A percentile compares a stretch with the other conserved stretches of the same genome.
Evolutionary conservation across 495 filamentous ascomycete genomes (phyloP).

Genomic region (Penicillium arizonense): DNA sequence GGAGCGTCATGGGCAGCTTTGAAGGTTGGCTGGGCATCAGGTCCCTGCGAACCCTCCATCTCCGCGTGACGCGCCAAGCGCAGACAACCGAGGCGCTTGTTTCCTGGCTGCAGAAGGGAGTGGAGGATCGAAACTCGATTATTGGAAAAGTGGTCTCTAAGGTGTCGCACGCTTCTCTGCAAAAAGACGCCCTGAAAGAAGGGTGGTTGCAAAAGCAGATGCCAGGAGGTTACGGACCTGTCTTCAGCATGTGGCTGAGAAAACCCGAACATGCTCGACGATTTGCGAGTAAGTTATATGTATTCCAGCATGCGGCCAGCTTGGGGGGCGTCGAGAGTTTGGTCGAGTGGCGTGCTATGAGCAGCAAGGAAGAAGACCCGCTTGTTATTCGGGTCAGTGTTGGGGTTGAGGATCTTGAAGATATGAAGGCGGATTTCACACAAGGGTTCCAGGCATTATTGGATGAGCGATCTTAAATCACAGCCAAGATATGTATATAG

Average conservation of each 20-base stretch:
- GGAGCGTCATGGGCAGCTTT: slow-evolving; percentile 80
- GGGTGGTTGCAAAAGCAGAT: slow-evolving; percentile 82
- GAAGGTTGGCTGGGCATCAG: slow-evolving; percentile 89
- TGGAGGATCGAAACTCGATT: slow-evolving; percentile 31
- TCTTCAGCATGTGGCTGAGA: slow-evolving; percentile 71
- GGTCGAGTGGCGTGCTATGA: slow-evolving; percentile 70
- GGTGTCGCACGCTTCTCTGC: slow-evolving; percentile 81
- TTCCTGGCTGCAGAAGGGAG: slow-evolving; percentile 57
- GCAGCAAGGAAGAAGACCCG: too few species aligned
- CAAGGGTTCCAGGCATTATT: too few species aligned
- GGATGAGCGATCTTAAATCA: too few species aligned
- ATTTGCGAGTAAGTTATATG: slow-evolving; percentile 72
- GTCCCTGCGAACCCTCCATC: slow-evolving; percentile 77
- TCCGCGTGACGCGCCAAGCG: slow-evolving; percentile 73
- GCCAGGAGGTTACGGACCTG: slow-evolving; percentile 84
- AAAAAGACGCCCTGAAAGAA: slow-evolving; percentile 49
- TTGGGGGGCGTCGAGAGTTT: slow-evolving; percentile 90
- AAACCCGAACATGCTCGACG: slow-evolving; percentile 56
- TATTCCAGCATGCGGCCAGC: slow-evolving; percentile 93
- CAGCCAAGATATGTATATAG: too few species aligned
- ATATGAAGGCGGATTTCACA: too few species aligned
- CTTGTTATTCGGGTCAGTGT: too few species aligned
- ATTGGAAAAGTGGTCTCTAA: slow-evolving; percentile 54
- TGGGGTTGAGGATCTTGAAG: too few species aligned
- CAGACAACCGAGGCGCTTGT: slow-evolving; percentile 65